These are phyloP conservation scores for Macrolepiota dolichaula DNA, from an alignment of 768 basidiomycete species.

Conservation along the genomic window DNA sequence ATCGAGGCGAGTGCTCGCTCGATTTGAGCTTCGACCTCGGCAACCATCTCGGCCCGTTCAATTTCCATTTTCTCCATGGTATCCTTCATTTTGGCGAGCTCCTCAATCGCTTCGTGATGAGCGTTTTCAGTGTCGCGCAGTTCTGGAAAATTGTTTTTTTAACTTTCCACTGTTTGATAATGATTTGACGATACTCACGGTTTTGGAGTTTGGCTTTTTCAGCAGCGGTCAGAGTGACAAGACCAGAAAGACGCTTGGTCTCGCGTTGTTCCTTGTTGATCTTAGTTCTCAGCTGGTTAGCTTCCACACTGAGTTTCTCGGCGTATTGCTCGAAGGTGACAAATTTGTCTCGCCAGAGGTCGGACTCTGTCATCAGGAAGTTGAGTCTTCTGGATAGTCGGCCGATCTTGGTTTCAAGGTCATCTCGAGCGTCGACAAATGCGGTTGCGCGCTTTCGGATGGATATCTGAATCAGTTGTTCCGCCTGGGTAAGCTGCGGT, in stretches of 20 bases:
- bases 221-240: slow-evolving; percentile 71
- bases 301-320: slow-evolving; percentile 84
- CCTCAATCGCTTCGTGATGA: slow-evolving; percentile 75
- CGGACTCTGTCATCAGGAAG: slow-evolving; percentile 89
- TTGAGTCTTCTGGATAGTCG: slow-evolving; percentile 81
- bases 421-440: slow-evolving; percentile 91
- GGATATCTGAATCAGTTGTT: slow-evolving; percentile 82
- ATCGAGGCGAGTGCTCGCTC: slow-evolving; percentile 83
- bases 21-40: slow-evolving; percentile 91
- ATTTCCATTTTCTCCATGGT: slow-evolving; percentile 87
- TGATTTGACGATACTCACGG: slow-evolving; percentile 49
- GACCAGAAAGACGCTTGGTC: slow-evolving; percentile 78
- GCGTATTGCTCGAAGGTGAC: slow-evolving; percentile 94
- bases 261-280: slow-evolving; percentile 91
- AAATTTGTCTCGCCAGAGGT: slow-evolving; percentile 91
- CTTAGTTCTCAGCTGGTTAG: slow-evolving; percentile 78
- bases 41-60: slow-evolving; percentile 85
- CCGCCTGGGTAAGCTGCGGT: slow-evolving; percentile 72
- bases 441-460: slow-evolving; percentile 93
- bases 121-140: slow-evolving; percentile 79
- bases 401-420: slow-evolving; percentile 91
- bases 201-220: slow-evolving; percentile 78
- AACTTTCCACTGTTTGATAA: slow-evolving; percentile 8
- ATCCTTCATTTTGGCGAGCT: slow-evolving; percentile 79
- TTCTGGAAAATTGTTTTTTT: slow-evolving; percentile 40